Evolutionary conservation across 1,284 basidiomycete species (phyloP), one percentile per base, ranked within the genome.

Genomic region (Somion occarium): DNA sequence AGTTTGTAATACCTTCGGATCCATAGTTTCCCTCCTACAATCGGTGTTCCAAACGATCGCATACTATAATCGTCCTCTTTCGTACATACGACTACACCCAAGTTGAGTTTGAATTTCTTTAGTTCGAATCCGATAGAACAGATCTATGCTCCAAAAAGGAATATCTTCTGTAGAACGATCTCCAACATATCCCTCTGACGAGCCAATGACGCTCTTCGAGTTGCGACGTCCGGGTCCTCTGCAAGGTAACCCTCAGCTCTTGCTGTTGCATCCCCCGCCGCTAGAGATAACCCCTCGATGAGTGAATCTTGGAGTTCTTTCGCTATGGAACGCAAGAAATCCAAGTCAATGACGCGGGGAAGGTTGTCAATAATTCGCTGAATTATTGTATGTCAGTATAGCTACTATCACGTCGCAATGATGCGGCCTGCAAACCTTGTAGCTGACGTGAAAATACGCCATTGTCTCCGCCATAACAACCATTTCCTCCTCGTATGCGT

Each of bases 331-430:
- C 23, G 45, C 5, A 54, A 38, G 38, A 54, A 54, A 41, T 54
- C 53, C 44, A 51, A 45, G 25, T 54, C 49, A 20, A 54, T 54
- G 44, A 54, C 48, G 22, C 53, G 44, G 7, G 53, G 53, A 42
- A 57, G 44, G 44, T 57, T 53, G 46, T 57, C 56, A 46, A 57
- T 57, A 26, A 57, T 50, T 11, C 56, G 43, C 56, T 57, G 38
- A 7, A n/a, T n/a, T n/a, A n/a, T n/a, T n/a, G n/a, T n/a, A n/a
- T n/a, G n/a, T n/a, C n/a, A n/a, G n/a, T n/a, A n/a, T n/a, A n/a
- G n/a, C n/a, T n/a, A n/a, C n/a, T n/a, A n/a, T n/a, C n/a, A n/a
- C n/a, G n/a, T n/a, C n/a, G n/a, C n/a, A n/a, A n/a, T n/a, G n/a
- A n/a, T n/a, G n/a, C n/a, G n/a, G n/a, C n/a, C n/a, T n/a, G n/a